phyloP scores from a whole-genome alignment of 1,284 basidiomycete genomes.

The Phylloporus sp. region DNA sequence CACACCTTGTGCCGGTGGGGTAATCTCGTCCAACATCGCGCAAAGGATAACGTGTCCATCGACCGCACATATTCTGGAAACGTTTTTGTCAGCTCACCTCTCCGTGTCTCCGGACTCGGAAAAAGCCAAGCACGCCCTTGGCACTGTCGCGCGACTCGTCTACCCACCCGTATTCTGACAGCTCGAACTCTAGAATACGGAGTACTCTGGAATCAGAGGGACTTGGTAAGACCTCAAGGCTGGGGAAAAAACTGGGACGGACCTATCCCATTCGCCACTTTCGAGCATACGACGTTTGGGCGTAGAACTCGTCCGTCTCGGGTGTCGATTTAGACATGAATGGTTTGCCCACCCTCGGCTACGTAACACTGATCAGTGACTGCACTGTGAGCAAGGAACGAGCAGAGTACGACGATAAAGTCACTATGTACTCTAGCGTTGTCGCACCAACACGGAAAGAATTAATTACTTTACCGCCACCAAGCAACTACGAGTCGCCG shows the following conservation, averaged over 20 bases:
- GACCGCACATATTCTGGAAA: slow-evolving; percentile 46
- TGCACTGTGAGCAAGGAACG: not conserved
- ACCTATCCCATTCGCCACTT: slow-evolving; percentile 71
- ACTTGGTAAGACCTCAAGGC: not conserved
- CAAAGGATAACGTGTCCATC: slow-evolving; percentile 48
- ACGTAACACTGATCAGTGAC: not conserved
- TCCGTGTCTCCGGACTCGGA: not conserved
- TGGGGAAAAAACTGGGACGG: slow-evolving; percentile 9
- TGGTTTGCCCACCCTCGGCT: slow-evolving; percentile 12
- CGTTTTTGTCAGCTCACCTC: not conserved
- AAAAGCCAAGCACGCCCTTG: slow-evolving; percentile 47
- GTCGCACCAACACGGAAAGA: no score
- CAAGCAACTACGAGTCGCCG: no score
- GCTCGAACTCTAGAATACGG: no score
- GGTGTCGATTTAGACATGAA: no score
- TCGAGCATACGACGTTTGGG: slow-evolving; percentile 59
- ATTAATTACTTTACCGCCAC: no score
- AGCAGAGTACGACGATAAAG: not conserved
- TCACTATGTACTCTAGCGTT: no score
- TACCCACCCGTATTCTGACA: no score
- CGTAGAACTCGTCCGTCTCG: slow-evolving; percentile 47
- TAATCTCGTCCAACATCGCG: slow-evolving; percentile 43
- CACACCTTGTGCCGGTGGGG: slow-evolving; percentile 43
- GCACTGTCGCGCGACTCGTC: slow-evolving; percentile 54
- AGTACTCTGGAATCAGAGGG: slow-evolving; percentile 45